These are phyloP conservation scores for Colletotrichum viniferum DNA, from an alignment of 2,329 filamentous ascomycete species.

Conservation along the genomic window DNA sequence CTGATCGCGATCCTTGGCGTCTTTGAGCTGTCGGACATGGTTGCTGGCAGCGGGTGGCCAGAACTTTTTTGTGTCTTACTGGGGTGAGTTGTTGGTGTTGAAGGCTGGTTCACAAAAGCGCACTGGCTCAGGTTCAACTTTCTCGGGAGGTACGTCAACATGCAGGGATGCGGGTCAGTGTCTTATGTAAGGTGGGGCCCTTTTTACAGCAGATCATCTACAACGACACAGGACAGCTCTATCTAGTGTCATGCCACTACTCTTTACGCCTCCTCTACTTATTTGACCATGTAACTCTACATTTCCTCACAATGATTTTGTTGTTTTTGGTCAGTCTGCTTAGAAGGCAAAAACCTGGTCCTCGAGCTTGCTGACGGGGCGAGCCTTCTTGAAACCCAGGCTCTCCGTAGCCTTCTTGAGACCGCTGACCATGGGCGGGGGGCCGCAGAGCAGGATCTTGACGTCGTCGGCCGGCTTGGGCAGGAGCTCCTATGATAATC, in stretches of 20 bases:
- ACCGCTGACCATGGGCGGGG: conserved; percentile 94
- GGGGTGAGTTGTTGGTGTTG: background rate
- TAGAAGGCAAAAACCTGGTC: conserved; percentile 97
- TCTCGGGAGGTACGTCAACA: conserved; percentile 12
- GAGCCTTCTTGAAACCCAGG: conserved; percentile 89
- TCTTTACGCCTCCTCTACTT: background rate
- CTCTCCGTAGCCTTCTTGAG: conserved; percentile 95
- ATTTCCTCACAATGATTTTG: no score
- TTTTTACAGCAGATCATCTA: background rate
- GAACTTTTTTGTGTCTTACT: background rate
- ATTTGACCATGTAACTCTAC: background rate
- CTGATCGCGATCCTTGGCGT: conserved; percentile 21
- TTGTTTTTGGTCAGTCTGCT: background rate
- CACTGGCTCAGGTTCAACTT: background rate
- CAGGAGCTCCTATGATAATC: conserved; percentile 66
- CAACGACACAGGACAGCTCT: background rate
- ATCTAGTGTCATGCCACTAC: background rate
- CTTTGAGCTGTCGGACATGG: conserved; percentile 18
- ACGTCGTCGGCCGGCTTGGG: conserved; percentile 84
- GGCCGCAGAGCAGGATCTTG: conserved; percentile 94
- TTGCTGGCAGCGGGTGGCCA: background rate
- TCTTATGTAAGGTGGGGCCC: conserved; percentile 10
- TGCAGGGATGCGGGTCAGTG: background rate
- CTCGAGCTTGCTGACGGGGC: conserved; percentile 94
- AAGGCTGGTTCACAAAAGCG: background rate